A percentile compares a stretch with the other conserved stretches of the same genome.
Evolutionary conservation across 2,329 filamentous ascomycete genomes (phyloP).

Genomic region (Monosporascus sp.): DNA sequence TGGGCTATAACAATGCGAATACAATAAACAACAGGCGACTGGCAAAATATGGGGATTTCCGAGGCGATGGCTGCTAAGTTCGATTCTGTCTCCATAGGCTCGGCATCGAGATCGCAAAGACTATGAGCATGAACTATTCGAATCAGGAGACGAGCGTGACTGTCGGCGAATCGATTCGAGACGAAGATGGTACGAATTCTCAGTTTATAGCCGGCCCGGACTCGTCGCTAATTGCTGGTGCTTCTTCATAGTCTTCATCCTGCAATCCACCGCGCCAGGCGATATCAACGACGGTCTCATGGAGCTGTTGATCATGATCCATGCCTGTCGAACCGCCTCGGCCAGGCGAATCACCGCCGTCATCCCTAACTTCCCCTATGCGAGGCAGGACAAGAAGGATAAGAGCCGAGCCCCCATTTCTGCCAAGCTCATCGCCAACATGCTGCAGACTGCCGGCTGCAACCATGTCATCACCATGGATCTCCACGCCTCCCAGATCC

Average conservation of each 20-base stretch:
- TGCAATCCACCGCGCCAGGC: conserved; percentile 90
- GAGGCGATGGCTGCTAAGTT: not conserved
- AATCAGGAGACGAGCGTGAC: conserved; percentile 88
- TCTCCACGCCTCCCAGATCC: conserved; percentile 87
- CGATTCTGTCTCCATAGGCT: conserved; percentile 43
- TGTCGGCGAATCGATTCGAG: conserved; percentile 91
- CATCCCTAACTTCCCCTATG: conserved; percentile 94
- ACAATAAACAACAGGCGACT: not conserved
- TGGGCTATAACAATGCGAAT: not conserved
- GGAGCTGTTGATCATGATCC: conserved; percentile 98
- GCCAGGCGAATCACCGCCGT: conserved; percentile 92
- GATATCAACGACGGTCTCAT: conserved; percentile 98
- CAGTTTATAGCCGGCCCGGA: conserved; percentile 43
- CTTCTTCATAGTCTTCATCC: conserved; percentile 67
- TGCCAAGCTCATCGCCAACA: conserved; percentile 93
- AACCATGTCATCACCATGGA: conserved; percentile 96
- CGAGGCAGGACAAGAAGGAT: conserved; percentile 96
- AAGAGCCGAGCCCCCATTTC: conserved; percentile 91
- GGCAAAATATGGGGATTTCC: not conserved
- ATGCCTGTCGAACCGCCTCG: conserved; percentile 67
- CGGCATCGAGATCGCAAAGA: conserved; percentile 73
- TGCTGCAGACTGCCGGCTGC: conserved; percentile 92
- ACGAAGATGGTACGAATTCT: conserved; percentile 67
- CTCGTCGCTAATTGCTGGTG: conserved; percentile 49
- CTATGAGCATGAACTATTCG: conserved; percentile 77